Base-by-base conservation (phyloP, 1,139 yeast species). In the Yueomyces sp. region DNA sequence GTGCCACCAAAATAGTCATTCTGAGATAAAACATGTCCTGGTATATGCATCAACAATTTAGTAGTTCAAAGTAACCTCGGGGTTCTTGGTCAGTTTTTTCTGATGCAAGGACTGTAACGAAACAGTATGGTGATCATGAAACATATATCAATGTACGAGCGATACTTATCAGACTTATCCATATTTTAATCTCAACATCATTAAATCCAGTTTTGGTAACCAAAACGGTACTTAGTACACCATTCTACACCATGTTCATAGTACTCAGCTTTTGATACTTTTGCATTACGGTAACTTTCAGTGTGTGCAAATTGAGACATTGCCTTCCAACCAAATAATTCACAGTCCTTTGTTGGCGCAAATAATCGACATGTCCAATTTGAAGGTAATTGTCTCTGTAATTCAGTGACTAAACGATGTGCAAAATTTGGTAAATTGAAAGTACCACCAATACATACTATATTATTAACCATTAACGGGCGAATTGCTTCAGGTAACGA, bases 181-280 rank as follows among this genome's bases (percentile, higher is more conserved):
- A 19, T 19, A 19, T 19, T 19, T 19, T 19, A 19, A 19, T 19
- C 19, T 19, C 19, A 19, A 19, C 19, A 19, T 19, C 19, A 19
- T 38, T 41, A 57, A 30, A 57, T 46, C 62, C 62, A 58, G 41
- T 62, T 55, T 52, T 70, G 75, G 53, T 74, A 79, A 1, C 87
- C 87, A 66, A 82, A 81, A 55, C 81, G 80, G 50, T 78, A 75
- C 51, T 78, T 83, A 38, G 84, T 76, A 39, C 62, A 52, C 81
- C 86, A 81, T 50, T 80, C 83, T 12, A 80, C 71, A 0, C 97
- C 97, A 56, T 84, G 82, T 61, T 89, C 97, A 53, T 76, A 72
- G 56, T 87, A 89, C 44, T 89, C 96, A 47, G 78, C 76, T 48
- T 78, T 76, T 1, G 93, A 72, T 27, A 89, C 77, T 47, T 76